Conservation (phyloP, 129 eudicot genomes). For the Artemisia tridentata region DNA sequence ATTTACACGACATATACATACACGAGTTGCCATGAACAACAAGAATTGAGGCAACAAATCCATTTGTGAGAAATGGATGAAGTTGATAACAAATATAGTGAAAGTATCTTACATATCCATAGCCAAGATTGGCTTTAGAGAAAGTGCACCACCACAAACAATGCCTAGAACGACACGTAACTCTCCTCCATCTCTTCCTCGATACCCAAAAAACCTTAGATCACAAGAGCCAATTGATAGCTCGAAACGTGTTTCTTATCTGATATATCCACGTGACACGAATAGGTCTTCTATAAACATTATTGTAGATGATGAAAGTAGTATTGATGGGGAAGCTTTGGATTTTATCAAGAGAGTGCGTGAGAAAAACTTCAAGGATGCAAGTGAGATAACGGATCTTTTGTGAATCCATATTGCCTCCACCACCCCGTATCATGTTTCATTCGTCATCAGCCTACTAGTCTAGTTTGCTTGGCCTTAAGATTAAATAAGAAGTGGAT, state of each 20-base stretch:
- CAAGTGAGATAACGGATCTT: constrained; percentile 20
- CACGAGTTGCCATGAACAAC: constrained; percentile 31
- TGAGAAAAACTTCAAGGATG: constrained; percentile 31
- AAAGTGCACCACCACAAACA: constrained; percentile 21
- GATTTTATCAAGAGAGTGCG: constrained; percentile 46
- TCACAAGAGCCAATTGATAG: constrained; percentile 28
- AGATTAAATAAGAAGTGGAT: constrained; percentile 11
- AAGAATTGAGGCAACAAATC: constrained; percentile 34
- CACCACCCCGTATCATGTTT: constrained; percentile 34
- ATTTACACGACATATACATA: neutral
- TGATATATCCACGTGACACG: constrained; percentile 24
- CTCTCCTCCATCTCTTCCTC: constrained; percentile 21
- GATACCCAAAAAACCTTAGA: constrained; percentile 34
- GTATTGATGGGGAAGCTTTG: constrained; percentile 38
- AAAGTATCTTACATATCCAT: constrained; percentile 43
- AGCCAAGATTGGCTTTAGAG: constrained; percentile 35
- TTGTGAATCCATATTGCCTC: constrained; percentile 34
- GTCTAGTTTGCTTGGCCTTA: neutral
- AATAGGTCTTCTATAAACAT: constrained; percentile 12
- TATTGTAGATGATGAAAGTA: constrained; percentile 28
- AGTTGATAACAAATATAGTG: constrained; percentile 42
- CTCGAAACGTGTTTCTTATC: constrained; percentile 25
- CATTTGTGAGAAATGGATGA: constrained; percentile 48
- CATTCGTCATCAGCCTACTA: constrained; percentile 21
- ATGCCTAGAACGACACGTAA: constrained; percentile 8